A percentile compares a stretch with the other conserved stretches of the same genome.
These are phyloP conservation scores for Paramarasmius palmivorus DNA, from an alignment of 1,284 basidiomycete genomes.

Conservation along the genomic window DNA sequence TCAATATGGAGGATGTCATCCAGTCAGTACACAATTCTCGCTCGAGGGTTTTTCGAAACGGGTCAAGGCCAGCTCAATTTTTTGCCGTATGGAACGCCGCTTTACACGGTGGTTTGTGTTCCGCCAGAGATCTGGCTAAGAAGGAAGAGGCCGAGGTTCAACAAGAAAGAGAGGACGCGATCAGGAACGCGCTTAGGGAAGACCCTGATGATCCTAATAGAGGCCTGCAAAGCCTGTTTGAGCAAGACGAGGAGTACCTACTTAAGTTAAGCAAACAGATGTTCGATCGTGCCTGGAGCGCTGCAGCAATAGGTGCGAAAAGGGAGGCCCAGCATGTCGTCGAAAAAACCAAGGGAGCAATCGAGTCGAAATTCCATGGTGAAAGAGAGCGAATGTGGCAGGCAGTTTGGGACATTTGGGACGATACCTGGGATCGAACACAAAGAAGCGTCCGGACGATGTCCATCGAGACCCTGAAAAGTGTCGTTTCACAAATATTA, in stretches of 20 bases:
- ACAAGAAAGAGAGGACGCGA: background rate
- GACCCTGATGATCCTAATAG: background rate
- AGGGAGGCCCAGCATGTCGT: background rate
- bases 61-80: background rate
- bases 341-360: background rate
- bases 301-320: background rate
- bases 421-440: background rate
- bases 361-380: background rate
- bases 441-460: background rate
- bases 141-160: background rate
- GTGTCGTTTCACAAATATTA: background rate
- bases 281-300: slow-evolving; percentile 3
- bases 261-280: background rate
- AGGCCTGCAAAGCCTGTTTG: too few relatives aligned
- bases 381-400: background rate
- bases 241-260: too few relatives aligned
- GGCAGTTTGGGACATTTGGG: background rate
- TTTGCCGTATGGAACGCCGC: slow-evolving; percentile 1
- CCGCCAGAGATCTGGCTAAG: background rate
- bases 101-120: background rate
- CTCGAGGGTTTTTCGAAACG: background rate
- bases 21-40: background rate
- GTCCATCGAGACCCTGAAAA: background rate
- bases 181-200: background rate
- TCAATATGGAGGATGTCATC: background rate